Evolutionary conservation across 345 rosid genomes (phyloP).

Genomic region (Brassica nigra): DNA sequence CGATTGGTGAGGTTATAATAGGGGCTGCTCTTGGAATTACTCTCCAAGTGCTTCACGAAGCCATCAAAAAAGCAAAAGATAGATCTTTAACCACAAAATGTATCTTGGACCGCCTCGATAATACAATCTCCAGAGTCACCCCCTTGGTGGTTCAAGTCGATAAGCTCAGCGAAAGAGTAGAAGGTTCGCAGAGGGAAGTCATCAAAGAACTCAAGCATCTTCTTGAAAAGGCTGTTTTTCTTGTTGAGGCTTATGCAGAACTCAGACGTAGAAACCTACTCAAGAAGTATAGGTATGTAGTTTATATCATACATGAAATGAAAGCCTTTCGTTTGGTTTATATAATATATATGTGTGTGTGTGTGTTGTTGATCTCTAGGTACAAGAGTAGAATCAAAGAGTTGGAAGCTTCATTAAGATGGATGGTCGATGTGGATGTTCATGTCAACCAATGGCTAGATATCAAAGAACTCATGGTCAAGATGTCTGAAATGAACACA

Average conservation of each 20-base stretch:
- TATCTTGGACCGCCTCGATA: constrained; percentile 28
- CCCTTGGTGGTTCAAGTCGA: constrained; percentile 17
- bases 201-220: constrained; percentile 17
- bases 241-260: constrained; percentile 20
- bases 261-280: constrained; percentile 33
- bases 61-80: constrained; percentile 25
- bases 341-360: not conserved
- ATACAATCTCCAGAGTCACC: constrained; percentile 21
- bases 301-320: not conserved
- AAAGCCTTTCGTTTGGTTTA: not conserved
- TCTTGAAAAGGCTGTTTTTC: constrained; percentile 3
- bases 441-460: constrained; percentile 25
- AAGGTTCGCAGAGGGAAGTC: constrained; percentile 14
- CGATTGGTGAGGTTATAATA: not conserved
- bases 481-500: constrained; percentile 34
- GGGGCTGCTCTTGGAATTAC: constrained; percentile 12
- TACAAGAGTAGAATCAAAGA: constrained; percentile 32
- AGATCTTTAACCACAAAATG: constrained; percentile 11
- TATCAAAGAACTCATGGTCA: constrained; percentile 17
- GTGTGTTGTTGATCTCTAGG: not conserved
- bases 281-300: constrained; percentile 24
- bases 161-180: constrained; percentile 13
- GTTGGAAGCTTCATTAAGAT: constrained; percentile 36
- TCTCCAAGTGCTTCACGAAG: constrained; percentile 16
- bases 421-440: constrained; percentile 35